Base-by-base conservation (phyloP, 2,329 filamentous ascomycete species). In the Pseudogymnoascus sp. region DNA sequence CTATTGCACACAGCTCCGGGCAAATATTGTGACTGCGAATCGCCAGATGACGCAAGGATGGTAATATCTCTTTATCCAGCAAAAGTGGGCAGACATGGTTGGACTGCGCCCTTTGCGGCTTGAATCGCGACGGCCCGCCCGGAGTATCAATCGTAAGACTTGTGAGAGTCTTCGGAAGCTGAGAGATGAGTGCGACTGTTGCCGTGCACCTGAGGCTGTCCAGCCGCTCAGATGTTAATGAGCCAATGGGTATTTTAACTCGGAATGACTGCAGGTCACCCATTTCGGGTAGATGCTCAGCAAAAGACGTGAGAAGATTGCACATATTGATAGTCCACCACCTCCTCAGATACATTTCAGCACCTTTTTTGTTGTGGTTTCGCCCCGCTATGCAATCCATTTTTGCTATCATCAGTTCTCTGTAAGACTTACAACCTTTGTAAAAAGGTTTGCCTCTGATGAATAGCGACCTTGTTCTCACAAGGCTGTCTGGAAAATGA, bases 61-160 rank as follows among this genome's bases (percentile, higher is more conserved):
- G 58, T n/a, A 60, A 31, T 31, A 26, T n/a, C 6, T 60, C 58
- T 6, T 21, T 29, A 31, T 44, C 8, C 17, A 60, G 24, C 13
- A 60, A 10, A 13, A 60, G 58, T 4, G 33, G 37, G 37, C 31
- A 31, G 17, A 41, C 24, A 10, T 44, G 40, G 40, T 44, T 44
- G 40, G 40, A 44, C 21, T 44, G 21, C 21, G 5, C 40, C 21
- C 26, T 44, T 44, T 26, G 26, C 8, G 17, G 58, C 41, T 41
- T 60, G 35, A 41, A 41, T 24, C 17, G 21, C 26, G 37, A 47
- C 17, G 21, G 58, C 21, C 41, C 58, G 5, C 58, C 35, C 5
- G 58, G 58, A 15, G 26, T 47, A 44, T 60, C 58, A 37, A 60
- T 47, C 17, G 58, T 60, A 44, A 60, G 37, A 10, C 26, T 60